These are phyloP conservation scores for Hypoxylon intermedium DNA, from an alignment of 495 filamentous ascomycete species.

Conservation along the genomic window DNA sequence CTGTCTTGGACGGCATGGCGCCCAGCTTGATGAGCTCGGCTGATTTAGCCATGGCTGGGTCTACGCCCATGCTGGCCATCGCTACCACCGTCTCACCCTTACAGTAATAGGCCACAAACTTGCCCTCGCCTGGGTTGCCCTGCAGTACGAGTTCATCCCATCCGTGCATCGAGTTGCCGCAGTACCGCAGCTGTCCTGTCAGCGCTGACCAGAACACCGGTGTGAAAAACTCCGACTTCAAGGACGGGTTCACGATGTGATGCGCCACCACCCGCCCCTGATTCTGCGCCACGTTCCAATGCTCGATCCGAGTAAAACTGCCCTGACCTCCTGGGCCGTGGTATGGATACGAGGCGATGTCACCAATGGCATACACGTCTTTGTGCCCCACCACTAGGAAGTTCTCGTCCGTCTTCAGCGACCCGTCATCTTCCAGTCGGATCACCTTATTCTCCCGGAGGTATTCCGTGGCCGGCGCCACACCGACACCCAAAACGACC, in stretches of 20 bases:
- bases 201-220: constrained; percentile 97
- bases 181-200: constrained; percentile 87
- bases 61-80: constrained; percentile 87
- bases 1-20: constrained; percentile 81
- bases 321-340: constrained; percentile 84
- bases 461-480: constrained; percentile 84
- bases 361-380: constrained; percentile 91
- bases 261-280: constrained; percentile 77
- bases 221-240: constrained; percentile 74
- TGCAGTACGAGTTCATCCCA: constrained; percentile 84
- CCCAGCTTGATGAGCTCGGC: constrained; percentile 85
- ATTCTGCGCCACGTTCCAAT: constrained; percentile 98
- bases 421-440: constrained; percentile 78
- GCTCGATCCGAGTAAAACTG: constrained; percentile 77
- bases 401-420: constrained; percentile 74
- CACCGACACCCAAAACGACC: constrained; percentile 89
- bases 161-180: constrained; percentile 79
- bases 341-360: constrained; percentile 96
- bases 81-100: constrained; percentile 90
- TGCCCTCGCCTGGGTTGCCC: constrained; percentile 78
- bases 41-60: constrained; percentile 83
- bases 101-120: constrained; percentile 87
- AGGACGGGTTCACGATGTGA: constrained; percentile 70
- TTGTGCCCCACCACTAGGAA: constrained; percentile 76
- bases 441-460: constrained; percentile 74